Base-by-base conservation (phyloP, 352 stramenopile species). In the Globisporangium recalcitrans region DNA sequence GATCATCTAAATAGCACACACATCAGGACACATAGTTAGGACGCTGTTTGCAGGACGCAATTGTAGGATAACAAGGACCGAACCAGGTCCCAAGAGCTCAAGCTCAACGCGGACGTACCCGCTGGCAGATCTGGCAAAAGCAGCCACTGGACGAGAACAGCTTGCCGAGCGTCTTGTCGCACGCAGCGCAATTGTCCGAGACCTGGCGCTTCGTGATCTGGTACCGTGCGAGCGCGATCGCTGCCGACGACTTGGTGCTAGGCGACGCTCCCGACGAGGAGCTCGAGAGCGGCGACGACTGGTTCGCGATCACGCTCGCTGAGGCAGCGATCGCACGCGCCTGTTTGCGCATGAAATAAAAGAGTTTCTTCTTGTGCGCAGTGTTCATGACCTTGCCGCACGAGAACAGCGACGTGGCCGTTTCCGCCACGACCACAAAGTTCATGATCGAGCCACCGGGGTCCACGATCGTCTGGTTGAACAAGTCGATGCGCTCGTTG, bases 321-420 rank as follows among this genome's bases (percentile, higher is more conserved):
- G 38, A 22, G 7, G 16, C 22, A 4, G 58, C 34, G 29, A 75
- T 67, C 4, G 46, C 48, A 10, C 62, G 59, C 7, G 65, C 49
- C 38, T 79, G 55, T 29, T 61, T 61, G 40, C 55, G 55, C 60
- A 81, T 52, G 42, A 74, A 78, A 67, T 75, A 85, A 40, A 76
- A 64, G 42, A 87, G 57, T 32, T 85, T 87, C 70, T 85, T 87
- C 55, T 74, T 75, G 22, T 82, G 60, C 6, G 75, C 74, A 10
- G 72, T 75, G 21, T 70, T 60, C 14, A 77, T 73, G 11, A 72
- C 65, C 52, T 71, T 68, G 27, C 68, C 69, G 24, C 73, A 64
- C 6, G 65, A 58, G 16, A 79, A 42, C 13, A 76, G 57, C 29
- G 56, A 67, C 32, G 59, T 56, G 21, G 71, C 60, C 11, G 71